phyloP scores from a whole-genome alignment of 768 basidiomycete genomes.

The Naganishia randhawae region DNA sequence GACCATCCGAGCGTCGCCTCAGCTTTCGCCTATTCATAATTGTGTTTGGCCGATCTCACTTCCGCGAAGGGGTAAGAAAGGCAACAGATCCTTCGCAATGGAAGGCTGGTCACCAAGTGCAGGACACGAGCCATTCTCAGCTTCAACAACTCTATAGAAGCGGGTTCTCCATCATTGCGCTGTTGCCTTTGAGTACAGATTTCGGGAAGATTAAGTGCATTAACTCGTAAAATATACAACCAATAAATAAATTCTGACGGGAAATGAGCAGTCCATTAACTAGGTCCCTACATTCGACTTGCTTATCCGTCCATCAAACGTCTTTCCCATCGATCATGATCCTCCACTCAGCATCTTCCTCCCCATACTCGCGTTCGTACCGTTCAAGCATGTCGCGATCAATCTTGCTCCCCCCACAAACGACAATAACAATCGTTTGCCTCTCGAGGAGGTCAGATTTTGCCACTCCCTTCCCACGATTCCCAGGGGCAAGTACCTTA shows the following conservation, averaged over 20 bases:
- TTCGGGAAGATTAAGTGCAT: background rate
- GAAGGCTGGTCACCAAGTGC: background rate
- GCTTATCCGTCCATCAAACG: background rate
- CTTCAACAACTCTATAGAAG: too few relatives aligned
- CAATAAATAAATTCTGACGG: background rate
- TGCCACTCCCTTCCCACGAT: background rate
- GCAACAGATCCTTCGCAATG: background rate
- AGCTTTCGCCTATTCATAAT: too few relatives aligned
- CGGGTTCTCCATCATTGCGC: background rate
- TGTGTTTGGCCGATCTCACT: too few relatives aligned
- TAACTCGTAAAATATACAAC: background rate
- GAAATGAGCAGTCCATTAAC: background rate
- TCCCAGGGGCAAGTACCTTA: background rate
- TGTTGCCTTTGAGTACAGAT: background rate
- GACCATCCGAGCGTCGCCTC: too few relatives aligned
- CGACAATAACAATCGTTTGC: conserved; percentile 31
- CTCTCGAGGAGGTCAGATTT: background rate
- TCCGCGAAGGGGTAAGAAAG: background rate
- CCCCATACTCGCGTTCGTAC: conserved; percentile 15
- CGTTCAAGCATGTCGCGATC: conserved; percentile 14
- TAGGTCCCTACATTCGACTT: background rate
- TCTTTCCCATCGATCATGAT: conserved; percentile 25
- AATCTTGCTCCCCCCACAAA: conserved; percentile 32
- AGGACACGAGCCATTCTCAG: too few relatives aligned
- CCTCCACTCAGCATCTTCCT: conserved; percentile 21